Base-by-base conservation (phyloP, 768 basidiomycete species). In the Russula ochroleuca region DNA sequence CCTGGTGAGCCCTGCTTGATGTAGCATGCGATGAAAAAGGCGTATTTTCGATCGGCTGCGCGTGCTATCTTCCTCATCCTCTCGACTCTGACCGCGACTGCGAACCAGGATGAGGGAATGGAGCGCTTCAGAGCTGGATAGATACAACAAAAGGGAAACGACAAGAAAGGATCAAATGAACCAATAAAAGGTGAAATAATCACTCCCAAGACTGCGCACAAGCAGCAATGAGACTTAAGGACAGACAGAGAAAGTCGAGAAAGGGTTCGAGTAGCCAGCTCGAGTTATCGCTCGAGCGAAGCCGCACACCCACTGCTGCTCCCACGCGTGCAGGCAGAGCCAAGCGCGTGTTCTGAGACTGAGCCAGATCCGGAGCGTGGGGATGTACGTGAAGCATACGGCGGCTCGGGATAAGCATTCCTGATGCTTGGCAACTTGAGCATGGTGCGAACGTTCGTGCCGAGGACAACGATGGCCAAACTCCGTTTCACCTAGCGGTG, bases 381-480 rank as follows among this genome's bases (percentile, higher is more conserved):
- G n/a, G 71, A 69, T 13, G 70, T 65, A 25, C 64, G 64, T 14
- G 64, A 65, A 19, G 68, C 65, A 40, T 59, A 66, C 14, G 74
- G 71, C 35, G 73, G 72, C 1, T 75, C 71, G 10, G 84, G 79
- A 71, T 86, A 87, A n/a, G 85, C 85, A 68, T 85, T 83, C 85
- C 88, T 84, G 66, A 88, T 86, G 63, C 81, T 84, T 38, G 85
- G 87, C 70, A 87, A 82, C 58, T 85, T 81, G n/a, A n/a, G n/a
- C n/a, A n/a, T n/a, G n/a, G n/a, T n/a, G n/a, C n/a, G n/a, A n/a
- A n/a, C n/a, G n/a, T n/a, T n/a, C n/a, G n/a, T n/a, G n/a, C n/a
- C n/a, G n/a, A n/a, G n/a, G n/a, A n/a, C n/a, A n/a, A n/a, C n/a
- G n/a, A n/a, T n/a, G n/a, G n/a, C n/a, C n/a, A n/a, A n/a, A n/a